A percentile compares a stretch with the other conserved stretches of the same genome.
Evolutionary conservation across 2,329 filamentous ascomycete genomes (phyloP).

Genomic region (Immersiporthe knoxdaviesiana): DNA sequence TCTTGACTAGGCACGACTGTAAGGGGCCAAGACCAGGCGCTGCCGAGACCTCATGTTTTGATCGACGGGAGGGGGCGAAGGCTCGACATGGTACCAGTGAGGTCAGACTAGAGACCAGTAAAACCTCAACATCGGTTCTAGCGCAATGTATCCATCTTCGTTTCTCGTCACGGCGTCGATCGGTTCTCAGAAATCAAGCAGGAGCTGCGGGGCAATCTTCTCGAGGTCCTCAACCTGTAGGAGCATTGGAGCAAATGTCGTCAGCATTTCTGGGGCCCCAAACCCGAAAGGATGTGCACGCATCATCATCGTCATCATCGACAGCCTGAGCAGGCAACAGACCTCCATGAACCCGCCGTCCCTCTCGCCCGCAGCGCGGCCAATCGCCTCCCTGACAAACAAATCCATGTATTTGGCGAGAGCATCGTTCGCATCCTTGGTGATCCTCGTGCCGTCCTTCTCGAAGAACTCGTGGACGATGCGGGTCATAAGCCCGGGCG

Average conservation of each 20-base stretch:
- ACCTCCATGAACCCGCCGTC: constrained; percentile 75
- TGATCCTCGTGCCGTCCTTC: constrained; percentile 70
- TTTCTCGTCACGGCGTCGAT: not conserved
- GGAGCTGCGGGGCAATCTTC: constrained; percentile 80
- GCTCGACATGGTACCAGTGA: not conserved
- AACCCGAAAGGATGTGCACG: not conserved
- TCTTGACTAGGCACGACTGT: not conserved
- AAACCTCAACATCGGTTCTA: not conserved
- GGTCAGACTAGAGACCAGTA: not conserved
- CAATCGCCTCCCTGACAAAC: constrained; percentile 88
- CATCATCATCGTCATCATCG: not conserved
- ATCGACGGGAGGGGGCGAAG: not conserved
- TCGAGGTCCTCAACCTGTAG: constrained; percentile 82
- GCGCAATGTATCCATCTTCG: not conserved
- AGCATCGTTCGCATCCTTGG: constrained; percentile 74
- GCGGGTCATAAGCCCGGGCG: constrained; percentile 72
- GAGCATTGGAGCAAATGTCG: constrained; percentile 28
- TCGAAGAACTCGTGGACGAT: constrained; percentile 82
- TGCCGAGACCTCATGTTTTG: not conserved
- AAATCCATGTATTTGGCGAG: constrained; percentile 87
- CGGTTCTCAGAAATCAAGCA: constrained; percentile 75
- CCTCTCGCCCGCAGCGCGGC: constrained; percentile 74
- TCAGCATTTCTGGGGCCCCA: constrained; percentile 29
- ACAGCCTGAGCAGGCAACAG: constrained; percentile 37
- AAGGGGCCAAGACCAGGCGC: not conserved